A percentile compares a stretch with the other conserved stretches of the same genome.
These are phyloP conservation scores for Xenoacremonium recifei DNA, from an alignment of 2,329 filamentous ascomycete genomes.

Conservation along the genomic window DNA sequence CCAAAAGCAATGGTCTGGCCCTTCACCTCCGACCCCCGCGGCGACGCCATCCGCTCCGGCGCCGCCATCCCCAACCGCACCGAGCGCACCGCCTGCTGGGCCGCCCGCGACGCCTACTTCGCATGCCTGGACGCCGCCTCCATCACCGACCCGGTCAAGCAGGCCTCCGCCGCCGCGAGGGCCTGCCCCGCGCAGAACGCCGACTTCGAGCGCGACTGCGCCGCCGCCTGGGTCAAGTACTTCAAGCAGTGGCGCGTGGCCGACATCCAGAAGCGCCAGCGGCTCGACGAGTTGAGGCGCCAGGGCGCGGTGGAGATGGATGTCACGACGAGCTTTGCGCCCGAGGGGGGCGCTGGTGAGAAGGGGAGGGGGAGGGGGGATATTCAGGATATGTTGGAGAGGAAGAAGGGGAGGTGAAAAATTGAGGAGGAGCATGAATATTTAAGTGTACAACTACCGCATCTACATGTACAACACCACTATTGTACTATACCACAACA, in stretches of 20 bases:
- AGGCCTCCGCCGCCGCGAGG: slow-evolving; percentile 36
- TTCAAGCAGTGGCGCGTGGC: slow-evolving; percentile 97
- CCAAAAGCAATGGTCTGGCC: slow-evolving; percentile 45
- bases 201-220: slow-evolving; percentile 82
- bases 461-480: slow-evolving; percentile 12
- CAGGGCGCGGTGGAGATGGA: slow-evolving; percentile 68
- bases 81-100: slow-evolving; percentile 84
- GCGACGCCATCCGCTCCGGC: slow-evolving; percentile 54
- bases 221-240: slow-evolving; percentile 92
- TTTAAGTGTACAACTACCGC: slow-evolving; percentile 4
- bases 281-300: slow-evolving; percentile 70
- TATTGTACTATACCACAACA: slow-evolving; percentile 10
- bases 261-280: slow-evolving; percentile 81
- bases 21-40: slow-evolving; percentile 47
- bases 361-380: slow-evolving; percentile 35
- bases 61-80: slow-evolving; percentile 78
- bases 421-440: neutral
- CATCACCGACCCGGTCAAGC: slow-evolving; percentile 67
- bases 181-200: slow-evolving; percentile 40
- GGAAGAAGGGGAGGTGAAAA: slow-evolving; percentile 29
- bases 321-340: slow-evolving; percentile 36
- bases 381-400: slow-evolving; percentile 39
- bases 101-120: slow-evolving; percentile 85
- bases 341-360: slow-evolving; percentile 29
- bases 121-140: slow-evolving; percentile 77